These are phyloP conservation scores for Azolla pinnata DNA, from an alignment of 75 land plant species.

Conservation along the genomic window DNA sequence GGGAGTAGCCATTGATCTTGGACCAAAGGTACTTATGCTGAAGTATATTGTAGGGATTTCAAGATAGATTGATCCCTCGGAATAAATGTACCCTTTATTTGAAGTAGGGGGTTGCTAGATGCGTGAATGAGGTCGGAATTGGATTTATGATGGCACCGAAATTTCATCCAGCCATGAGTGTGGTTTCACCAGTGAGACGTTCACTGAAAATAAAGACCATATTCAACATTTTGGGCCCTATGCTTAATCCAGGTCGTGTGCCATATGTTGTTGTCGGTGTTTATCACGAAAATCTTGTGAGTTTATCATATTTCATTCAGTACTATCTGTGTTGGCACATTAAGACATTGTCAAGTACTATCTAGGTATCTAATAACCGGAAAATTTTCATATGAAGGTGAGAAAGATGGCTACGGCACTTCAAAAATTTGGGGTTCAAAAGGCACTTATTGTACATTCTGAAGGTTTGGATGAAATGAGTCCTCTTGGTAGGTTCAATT, in stretches of 20 bases:
- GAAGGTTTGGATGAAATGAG: conserved; percentile 96
- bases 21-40: conserved; percentile 50
- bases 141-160: conserved; percentile 89
- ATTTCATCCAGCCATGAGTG: conserved; percentile 89
- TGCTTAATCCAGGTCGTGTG: conserved; percentile 88
- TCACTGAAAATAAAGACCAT: conserved; percentile 84
- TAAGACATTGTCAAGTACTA: neutral
- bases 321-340: neutral
- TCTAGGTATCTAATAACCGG: too few relatives aligned
- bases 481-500: conserved; percentile 74
- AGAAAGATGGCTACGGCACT: conserved; percentile 79
- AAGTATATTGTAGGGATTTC: neutral
- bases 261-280: conserved; percentile 95
- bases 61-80: too few relatives aligned
- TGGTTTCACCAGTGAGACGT: conserved; percentile 82
- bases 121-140: conserved; percentile 77
- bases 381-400: conserved; percentile 41
- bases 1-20: conserved; percentile 70
- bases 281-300: conserved; percentile 58
- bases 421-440: conserved; percentile 82
- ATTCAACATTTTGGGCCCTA: conserved; percentile 87
- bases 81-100: neutral
- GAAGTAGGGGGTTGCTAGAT: conserved; percentile 44
- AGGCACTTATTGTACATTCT: conserved; percentile 90
- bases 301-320: too few relatives aligned